Percentiles rank a stretch among this genome's conserved stretches.
Conservation (phyloP, 2,329 filamentous ascomycete genomes). For the Fusarium temperatum region DNA sequence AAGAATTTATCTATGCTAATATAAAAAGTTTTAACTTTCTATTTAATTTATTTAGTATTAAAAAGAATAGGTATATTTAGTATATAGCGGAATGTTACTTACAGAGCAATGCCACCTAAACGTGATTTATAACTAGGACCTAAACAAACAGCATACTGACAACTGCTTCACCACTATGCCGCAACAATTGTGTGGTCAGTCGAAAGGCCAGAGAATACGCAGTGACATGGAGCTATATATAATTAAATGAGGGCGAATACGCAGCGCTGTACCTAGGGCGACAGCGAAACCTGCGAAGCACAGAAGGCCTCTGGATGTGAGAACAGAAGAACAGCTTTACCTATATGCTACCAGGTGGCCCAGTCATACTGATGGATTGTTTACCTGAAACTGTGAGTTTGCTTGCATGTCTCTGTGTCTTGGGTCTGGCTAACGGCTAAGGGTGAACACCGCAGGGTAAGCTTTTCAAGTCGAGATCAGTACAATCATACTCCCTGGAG, state of each 20-base stretch:
- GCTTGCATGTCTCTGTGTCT: not conserved
- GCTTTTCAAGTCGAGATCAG: not conserved
- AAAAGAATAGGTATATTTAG: not conserved
- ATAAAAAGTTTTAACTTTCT: not conserved
- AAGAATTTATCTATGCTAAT: not conserved
- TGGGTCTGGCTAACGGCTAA: not conserved
- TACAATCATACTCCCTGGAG: not conserved
- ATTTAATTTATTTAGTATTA: not conserved
- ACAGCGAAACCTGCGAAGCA: not conserved
- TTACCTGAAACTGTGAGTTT: not conserved
- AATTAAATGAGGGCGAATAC: not conserved
- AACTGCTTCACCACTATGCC: not conserved
- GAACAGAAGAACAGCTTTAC: not conserved
- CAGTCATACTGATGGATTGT: no score
- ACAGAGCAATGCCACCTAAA: not conserved
- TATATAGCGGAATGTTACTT: no score
- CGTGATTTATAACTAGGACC: not conserved
- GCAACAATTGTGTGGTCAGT: not conserved
- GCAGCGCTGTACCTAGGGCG: not conserved
- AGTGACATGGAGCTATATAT: not conserved
- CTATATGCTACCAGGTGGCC: not conserved
- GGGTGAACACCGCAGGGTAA: not conserved
- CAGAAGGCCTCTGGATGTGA: not conserved
- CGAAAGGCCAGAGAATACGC: not conserved
- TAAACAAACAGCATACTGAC: not conserved